phyloP scores from a whole-genome alignment of 306 rosid species.

The Inga leiocalycina region DNA sequence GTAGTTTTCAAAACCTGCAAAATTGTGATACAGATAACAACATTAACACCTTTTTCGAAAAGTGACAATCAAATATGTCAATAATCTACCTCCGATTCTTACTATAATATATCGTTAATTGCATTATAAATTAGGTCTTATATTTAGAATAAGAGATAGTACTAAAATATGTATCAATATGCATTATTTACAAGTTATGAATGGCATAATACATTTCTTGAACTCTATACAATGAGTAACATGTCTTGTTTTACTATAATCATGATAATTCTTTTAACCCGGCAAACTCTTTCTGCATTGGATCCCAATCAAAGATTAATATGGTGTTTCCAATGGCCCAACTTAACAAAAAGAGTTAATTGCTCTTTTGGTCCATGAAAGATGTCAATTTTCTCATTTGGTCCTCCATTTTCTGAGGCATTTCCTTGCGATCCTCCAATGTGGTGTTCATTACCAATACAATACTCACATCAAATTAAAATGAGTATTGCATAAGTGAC shows the following conservation, averaged over 20 bases:
- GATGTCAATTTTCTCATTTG: not conserved
- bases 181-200: not conserved
- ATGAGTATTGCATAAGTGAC: not conserved
- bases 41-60: not conserved
- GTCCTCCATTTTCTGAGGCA: not conserved
- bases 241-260: not conserved
- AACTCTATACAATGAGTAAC: not conserved
- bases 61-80: not conserved
- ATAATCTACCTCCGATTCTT: no score
- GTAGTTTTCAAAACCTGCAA: conserved; percentile 59
- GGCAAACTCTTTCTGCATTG: not conserved
- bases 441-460: not conserved
- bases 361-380: not conserved
- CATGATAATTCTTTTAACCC: not conserved
- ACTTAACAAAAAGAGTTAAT: not conserved
- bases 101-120: no score
- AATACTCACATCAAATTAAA: not conserved
- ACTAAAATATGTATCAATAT: not conserved
- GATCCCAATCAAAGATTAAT: not conserved
- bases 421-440: not conserved
- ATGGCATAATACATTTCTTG: not conserved
- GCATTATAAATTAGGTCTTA: no score
- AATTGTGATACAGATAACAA: conserved; percentile 1
- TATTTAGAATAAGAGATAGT: no score
- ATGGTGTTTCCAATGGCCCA: no score